Base-by-base conservation (phyloP, 2,329 filamentous ascomycete species). In the Emmonsiellopsis sp. region DNA sequence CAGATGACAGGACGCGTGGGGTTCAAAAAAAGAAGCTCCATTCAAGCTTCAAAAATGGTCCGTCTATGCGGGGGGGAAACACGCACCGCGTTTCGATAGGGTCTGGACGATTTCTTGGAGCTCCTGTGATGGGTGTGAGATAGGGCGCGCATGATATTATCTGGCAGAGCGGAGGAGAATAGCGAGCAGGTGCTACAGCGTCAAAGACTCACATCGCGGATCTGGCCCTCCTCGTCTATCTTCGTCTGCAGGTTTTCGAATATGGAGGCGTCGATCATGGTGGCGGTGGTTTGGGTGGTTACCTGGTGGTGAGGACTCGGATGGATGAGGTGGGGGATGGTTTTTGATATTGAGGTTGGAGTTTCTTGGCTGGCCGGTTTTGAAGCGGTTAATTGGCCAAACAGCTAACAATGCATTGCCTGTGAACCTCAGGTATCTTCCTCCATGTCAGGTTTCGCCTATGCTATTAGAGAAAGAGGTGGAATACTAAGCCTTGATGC, bases 201-300 rank as follows among this genome's bases (percentile, higher is more conserved):
- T 62, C 21, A 9, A 8, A 21, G 42, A 59, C 65, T 65, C 65
- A 84, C 81, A 67, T 97, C 92, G 64, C 88, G 84, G 52, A 95
- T 84, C 52, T 80, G 77, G 7, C 82, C 79, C 68, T 97, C 93
- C 69, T 94, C 86, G 62, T 97, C 93, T 62, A 96, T 88, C 70
- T 91, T 91, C 55, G 80, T 76, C 72, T 96, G 92, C 57, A 98
- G 84, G 62, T 86, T 81, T 65, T 90, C 83, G 71, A 97, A 96
- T 68, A 97, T 88, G 60, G 81, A 79, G 56, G 88, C 85, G 68
- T 94, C 85, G 64, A 93, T 83, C 78, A 86, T 82, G 53, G 71
- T 74, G 51, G 70, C 48, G 36, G 27, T n/a, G 42, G 44, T 52
- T 49, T 58, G n/a, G 44, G 55, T 47, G 40, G 56, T 50, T 33